phyloP scores from a whole-genome alignment of 768 basidiomycete species.

The Zangia roseola region DNA sequence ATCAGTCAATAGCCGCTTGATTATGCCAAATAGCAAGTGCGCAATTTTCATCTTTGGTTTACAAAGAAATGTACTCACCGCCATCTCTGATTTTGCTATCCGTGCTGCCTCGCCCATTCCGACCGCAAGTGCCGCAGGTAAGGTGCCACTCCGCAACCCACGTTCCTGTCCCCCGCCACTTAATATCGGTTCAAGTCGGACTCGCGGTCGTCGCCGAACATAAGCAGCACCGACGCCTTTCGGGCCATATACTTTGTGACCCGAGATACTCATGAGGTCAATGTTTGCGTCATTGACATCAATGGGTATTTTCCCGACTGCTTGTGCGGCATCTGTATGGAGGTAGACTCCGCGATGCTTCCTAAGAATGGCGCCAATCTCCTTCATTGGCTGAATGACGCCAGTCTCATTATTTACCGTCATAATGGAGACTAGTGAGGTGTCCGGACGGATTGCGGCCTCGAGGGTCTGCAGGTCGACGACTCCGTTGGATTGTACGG shows the following conservation, averaged over 20 bases:
- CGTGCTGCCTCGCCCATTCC: constrained; percentile 95
- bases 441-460: constrained; percentile 87
- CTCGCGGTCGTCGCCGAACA: constrained; percentile 88
- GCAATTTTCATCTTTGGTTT: constrained; percentile 47
- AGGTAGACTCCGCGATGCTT: constrained; percentile 90
- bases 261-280: constrained; percentile 94
- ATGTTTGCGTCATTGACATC: constrained; percentile 96
- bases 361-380: constrained; percentile 84
- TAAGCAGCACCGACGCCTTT: constrained; percentile 96
- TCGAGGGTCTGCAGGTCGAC: constrained; percentile 78
- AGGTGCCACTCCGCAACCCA: constrained; percentile 91
- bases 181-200: constrained; percentile 91
- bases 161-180: constrained; percentile 98
- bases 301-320: constrained; percentile 84
- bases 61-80: constrained; percentile 54
- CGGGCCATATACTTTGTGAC: constrained; percentile 97
- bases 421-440: constrained; percentile 96
- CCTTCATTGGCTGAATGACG: constrained; percentile 94
- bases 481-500: constrained; percentile 84
- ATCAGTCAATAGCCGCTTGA: constrained; percentile 38
- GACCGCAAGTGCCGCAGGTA: constrained; percentile 84
- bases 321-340: constrained; percentile 98
- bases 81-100: constrained; percentile 90
- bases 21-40: constrained; percentile 36
- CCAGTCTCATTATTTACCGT: constrained; percentile 99